A percentile compares a stretch with the other conserved stretches of the same genome.
phyloP scores from a whole-genome alignment of 148 eudicot species.

The Spergularia marina region DNA sequence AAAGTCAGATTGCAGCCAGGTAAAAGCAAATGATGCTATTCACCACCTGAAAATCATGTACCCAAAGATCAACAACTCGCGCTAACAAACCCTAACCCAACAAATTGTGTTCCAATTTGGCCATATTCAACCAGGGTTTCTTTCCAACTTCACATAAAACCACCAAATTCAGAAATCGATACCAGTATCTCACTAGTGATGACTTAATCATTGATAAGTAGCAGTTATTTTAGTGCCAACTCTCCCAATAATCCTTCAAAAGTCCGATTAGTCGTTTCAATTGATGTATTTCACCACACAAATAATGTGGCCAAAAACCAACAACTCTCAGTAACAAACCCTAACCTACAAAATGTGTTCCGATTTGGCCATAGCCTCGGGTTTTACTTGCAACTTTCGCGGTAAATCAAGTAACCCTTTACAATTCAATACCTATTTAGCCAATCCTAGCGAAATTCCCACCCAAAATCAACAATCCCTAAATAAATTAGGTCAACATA shows the following conservation, averaged over 20 bases:
- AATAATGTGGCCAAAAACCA: not conserved
- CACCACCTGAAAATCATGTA: not conserved
- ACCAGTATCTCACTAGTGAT: not conserved
- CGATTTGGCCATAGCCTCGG: too few species aligned
- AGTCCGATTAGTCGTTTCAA: too few species aligned
- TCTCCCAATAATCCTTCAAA: not conserved
- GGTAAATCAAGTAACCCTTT: not conserved
- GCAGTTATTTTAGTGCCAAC: not conserved
- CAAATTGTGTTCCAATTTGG: too few species aligned
- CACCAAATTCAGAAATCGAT: not conserved
- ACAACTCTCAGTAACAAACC: not conserved
- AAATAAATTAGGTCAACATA: too few species aligned
- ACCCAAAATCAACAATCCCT: too few species aligned
- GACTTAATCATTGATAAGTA: not conserved
- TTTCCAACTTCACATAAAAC: too few species aligned
- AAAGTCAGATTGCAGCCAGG: not conserved
- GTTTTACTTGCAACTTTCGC: too few species aligned
- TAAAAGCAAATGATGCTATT: not conserved
- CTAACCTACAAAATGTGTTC: too few species aligned
- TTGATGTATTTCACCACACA: not conserved
- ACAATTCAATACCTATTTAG: not conserved
- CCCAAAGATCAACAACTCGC: not conserved
- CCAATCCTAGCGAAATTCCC: not conserved
- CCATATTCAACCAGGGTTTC: too few species aligned
- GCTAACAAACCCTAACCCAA: not conserved